Evolutionary conservation across 2,329 filamentous ascomycete genomes (phyloP), one percentile per base, ranked within the genome.

Genomic region (Fusarium neocosmosporiellum): DNA sequence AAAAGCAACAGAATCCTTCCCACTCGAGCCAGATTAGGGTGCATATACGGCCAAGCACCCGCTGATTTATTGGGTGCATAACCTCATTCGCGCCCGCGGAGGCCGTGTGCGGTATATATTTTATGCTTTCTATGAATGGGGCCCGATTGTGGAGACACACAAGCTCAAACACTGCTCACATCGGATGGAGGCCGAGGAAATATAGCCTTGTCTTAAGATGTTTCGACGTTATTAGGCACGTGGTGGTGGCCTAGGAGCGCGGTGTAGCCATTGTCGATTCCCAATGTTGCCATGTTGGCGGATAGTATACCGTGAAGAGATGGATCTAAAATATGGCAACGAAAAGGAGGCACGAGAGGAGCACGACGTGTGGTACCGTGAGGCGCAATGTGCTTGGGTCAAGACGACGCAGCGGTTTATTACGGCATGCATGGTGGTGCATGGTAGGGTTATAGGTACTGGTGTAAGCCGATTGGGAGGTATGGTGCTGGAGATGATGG

Each of bases 231-330:
- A 59, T 24, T 11, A 33, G 39, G 36, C 57, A 31, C 36, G 36
- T 16, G 24, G 57, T 14, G 37, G 57, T 20, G 57, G 57, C 14
- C 57, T 37, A 29, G 57, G 57, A 43, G 57, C 57, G 14, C 37
- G 57, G n/a, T 43, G 57, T 46, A 20, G 11, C 10, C 57, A 59
- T 16, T 46, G 37, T 29, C 57, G 57, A 18, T 59, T 59, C 18
- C 55, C 55, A 31, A n/a, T 5, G 11, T 5, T 41, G 34, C 36
- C 41, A 24, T 59, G 37, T 41, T 59, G 13, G 37, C 57, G 57
- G n/a, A 59, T 24, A n/a, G 37, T 31, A 59, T 59, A 59, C 36
- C 57, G 57, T 37, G 33, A 57, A 9, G 13, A 57, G 53, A 57
- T 57, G 34, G 53, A 57, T 27, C n/a, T 27, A 5, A 36, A 57